Conservation (phyloP, 192 early-diverging fungal species). For the Gamsiella multidivaricata region DNA sequence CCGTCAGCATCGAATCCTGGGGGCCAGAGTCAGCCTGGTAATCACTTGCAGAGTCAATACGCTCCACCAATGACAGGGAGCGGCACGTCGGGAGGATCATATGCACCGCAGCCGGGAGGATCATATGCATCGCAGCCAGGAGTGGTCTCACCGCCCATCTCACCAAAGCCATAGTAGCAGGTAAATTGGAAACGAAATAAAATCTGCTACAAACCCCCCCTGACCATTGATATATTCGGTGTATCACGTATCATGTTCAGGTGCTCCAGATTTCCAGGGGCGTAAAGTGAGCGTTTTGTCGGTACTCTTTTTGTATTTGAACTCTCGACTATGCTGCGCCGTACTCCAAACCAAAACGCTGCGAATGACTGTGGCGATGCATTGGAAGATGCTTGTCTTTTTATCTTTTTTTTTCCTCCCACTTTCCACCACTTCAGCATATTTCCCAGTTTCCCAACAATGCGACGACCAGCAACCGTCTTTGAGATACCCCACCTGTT, state of each 20-base stretch:
- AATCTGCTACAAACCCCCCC: too few relatives aligned
- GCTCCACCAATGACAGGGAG: not conserved
- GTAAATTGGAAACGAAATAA: too few relatives aligned
- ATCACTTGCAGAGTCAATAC: not conserved
- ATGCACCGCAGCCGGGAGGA: not conserved
- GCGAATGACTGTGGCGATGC: too few relatives aligned
- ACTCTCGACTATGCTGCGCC: not conserved
- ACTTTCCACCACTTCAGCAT: not conserved
- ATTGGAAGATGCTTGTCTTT: not conserved
- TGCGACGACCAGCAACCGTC: too few relatives aligned
- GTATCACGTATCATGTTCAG: too few relatives aligned
- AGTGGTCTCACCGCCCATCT: slow-evolving; percentile 17
- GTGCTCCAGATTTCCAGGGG: too few relatives aligned
- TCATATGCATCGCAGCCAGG: too few relatives aligned
- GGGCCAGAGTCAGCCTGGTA: not conserved
- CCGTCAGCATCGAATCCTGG: not conserved
- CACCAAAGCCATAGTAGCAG: too few relatives aligned
- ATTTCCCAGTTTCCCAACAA: too few relatives aligned
- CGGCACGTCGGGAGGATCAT: not conserved
- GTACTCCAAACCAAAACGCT: not conserved
- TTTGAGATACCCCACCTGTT: not conserved
- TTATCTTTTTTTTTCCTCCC: not conserved
- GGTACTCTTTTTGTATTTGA: too few relatives aligned
- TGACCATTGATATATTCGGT: too few relatives aligned
- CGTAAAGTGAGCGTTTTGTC: too few relatives aligned